Evolutionary conservation across 2,329 filamentous ascomycete genomes (phyloP).

Genomic region (Sclerotinia minor): DNA sequence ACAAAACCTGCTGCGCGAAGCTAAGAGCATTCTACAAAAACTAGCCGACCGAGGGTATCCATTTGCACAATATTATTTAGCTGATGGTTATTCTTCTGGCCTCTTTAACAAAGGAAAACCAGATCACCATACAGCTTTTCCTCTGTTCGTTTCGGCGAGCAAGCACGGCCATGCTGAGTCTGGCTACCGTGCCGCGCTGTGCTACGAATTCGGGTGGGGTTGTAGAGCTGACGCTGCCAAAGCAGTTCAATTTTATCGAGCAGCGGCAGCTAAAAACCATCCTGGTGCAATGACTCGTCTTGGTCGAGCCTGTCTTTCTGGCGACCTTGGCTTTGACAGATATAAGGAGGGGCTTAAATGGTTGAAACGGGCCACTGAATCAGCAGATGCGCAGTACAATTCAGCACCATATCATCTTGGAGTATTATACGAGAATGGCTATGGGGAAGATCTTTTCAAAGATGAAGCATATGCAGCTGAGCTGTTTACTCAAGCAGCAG

Average conservation of each 20-base stretch:
- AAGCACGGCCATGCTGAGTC: constrained; percentile 98
- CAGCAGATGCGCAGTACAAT: constrained; percentile 89
- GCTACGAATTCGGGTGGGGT: constrained; percentile 98
- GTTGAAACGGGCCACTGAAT: constrained; percentile 89
- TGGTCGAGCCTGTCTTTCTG: constrained; percentile 84
- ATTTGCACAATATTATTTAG: constrained; percentile 97
- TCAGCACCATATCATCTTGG: constrained; percentile 89
- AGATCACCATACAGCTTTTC: constrained; percentile 88
- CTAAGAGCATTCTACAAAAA: constrained; percentile 82
- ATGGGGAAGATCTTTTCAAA: constrained; percentile 88
- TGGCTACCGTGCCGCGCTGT: constrained; percentile 86
- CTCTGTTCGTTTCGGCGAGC: constrained; percentile 86
- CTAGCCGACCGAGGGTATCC: constrained; percentile 87
- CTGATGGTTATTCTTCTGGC: constrained; percentile 89
- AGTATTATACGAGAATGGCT: constrained; percentile 86
- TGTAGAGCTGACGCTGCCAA: constrained; percentile 86
- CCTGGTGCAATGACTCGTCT: constrained; percentile 93
- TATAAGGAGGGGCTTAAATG: constrained; percentile 94
- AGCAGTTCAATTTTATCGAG: constrained; percentile 89
- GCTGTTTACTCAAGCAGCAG: constrained; percentile 89
- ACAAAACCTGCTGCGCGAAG: constrained; percentile 77
- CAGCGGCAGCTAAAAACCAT: constrained; percentile 88
- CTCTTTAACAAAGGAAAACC: constrained; percentile 93
- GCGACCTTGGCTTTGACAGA: constrained; percentile 81
- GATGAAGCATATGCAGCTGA: constrained; percentile 90